Percentiles rank a stretch among this genome's conserved stretches.
Conservation (phyloP, 2,329 filamentous ascomycete genomes). For the Calonectria hongkongensis region DNA sequence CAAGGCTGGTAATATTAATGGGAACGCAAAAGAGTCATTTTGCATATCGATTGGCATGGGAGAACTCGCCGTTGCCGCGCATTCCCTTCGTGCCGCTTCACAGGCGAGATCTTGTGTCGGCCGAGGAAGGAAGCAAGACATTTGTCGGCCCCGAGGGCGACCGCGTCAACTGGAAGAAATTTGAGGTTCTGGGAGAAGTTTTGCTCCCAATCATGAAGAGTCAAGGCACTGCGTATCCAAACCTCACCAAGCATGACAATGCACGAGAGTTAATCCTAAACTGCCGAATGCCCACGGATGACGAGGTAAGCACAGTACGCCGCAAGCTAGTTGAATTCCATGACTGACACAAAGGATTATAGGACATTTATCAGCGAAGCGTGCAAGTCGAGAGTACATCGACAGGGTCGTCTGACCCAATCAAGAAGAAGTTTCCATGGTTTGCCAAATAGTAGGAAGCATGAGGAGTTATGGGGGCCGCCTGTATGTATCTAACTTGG, state of each 20-base stretch:
- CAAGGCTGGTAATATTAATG: slow-evolving; percentile 93
- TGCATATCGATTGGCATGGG: slow-evolving; percentile 97
- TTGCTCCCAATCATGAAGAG: slow-evolving; percentile 93
- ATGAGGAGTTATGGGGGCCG: slow-evolving; percentile 53
- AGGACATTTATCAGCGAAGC: slow-evolving; percentile 80
- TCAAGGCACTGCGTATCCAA: slow-evolving; percentile 88
- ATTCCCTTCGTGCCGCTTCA: slow-evolving; percentile 97
- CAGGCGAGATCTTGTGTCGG: slow-evolving; percentile 90
- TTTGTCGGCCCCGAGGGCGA: slow-evolving; percentile 84
- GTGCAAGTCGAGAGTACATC: slow-evolving; percentile 73
- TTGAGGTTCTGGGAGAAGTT: slow-evolving; percentile 95
- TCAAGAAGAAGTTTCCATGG: slow-evolving; percentile 81
- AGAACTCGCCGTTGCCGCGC: slow-evolving; percentile 91
- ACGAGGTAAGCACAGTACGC: slow-evolving; percentile 80
- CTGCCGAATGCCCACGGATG: slow-evolving; percentile 87
- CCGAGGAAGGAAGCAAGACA: slow-evolving; percentile 93
- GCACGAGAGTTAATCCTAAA: slow-evolving; percentile 86
- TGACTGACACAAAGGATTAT: slow-evolving; percentile 51
- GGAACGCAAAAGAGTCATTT: slow-evolving; percentile 93
- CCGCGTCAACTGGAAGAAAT: slow-evolving; percentile 98
- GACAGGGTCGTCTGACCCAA: slow-evolving; percentile 66
- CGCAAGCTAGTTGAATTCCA: background rate
- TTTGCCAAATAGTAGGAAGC: slow-evolving; percentile 69
- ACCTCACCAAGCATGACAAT: slow-evolving; percentile 80
- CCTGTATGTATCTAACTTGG: slow-evolving; percentile 40